phyloP scores from a whole-genome alignment of 2,329 filamentous ascomycete species.

The Curvularia spicifera region DNA sequence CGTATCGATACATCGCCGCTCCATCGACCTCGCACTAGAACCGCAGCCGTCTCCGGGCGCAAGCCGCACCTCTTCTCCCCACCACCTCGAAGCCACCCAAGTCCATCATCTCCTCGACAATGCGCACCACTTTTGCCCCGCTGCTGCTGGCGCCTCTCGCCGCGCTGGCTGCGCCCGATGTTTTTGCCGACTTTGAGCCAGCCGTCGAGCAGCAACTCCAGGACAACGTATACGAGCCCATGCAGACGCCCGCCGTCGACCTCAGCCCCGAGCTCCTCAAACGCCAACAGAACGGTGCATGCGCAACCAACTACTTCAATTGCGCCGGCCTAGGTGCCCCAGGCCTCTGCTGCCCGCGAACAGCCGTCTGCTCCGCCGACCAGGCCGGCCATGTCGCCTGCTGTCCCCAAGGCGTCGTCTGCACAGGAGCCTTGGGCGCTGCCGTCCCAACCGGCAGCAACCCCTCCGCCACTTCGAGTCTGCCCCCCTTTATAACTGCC shows the following conservation, averaged over 20 bases:
- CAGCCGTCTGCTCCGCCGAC: conserved; percentile 63
- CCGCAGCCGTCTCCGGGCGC: conserved; percentile 4
- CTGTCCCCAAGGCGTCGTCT: conserved; percentile 64
- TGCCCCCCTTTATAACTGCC: conserved; percentile 29
- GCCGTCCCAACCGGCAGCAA: conserved; percentile 7
- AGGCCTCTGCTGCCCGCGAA: conserved; percentile 62
- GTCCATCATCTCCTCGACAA: conserved; percentile 23
- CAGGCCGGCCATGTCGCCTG: conserved; percentile 65
- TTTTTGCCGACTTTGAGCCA: conserved; percentile 41
- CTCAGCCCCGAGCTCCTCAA: conserved; percentile 37
- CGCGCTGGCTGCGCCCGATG: conserved; percentile 37
- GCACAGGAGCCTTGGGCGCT: conserved; percentile 56
- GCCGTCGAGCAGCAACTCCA: conserved; percentile 27
- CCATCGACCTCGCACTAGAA: conserved; percentile 11
- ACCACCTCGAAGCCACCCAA: conserved; percentile 4
- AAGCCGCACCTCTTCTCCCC: conserved; percentile 17
- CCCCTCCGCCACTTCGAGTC: conserved; percentile 26
- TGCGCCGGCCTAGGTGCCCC: conserved; percentile 61
- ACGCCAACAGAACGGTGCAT: conserved; percentile 53
- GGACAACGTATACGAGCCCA: conserved; percentile 32
- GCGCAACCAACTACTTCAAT: conserved; percentile 59
- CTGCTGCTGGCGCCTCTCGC: conserved; percentile 39
- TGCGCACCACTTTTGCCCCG: conserved; percentile 37
- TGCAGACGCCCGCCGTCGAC: conserved; percentile 31
- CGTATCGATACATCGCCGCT: conserved; percentile 14